A percentile compares a stretch with the other conserved stretches of the same genome.
These are phyloP conservation scores for grape (Vitis vinifera) DNA, from an alignment of 164 flowering plant species.

Conservation along the genomic window DNA sequence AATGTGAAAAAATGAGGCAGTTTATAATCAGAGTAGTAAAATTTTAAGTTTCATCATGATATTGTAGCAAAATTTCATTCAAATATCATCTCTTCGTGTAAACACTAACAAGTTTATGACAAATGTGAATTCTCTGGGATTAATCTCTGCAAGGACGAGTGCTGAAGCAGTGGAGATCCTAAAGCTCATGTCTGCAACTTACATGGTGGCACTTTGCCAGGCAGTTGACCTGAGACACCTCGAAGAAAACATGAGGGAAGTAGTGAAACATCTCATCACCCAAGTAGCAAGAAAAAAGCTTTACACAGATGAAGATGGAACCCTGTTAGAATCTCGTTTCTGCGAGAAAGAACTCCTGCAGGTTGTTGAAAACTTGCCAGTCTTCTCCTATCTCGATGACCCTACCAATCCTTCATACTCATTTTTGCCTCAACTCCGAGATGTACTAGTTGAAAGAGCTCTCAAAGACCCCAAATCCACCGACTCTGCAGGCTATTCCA, in stretches of 20 bases:
- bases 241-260: conserved; percentile 50
- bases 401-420: conserved; percentile 41
- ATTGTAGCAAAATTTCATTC: conserved; percentile 11
- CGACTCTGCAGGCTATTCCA: conserved; percentile 19
- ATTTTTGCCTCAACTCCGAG: conserved; percentile 33
- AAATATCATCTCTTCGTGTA: background rate
- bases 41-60: no score
- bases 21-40: no score
- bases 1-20: no score
- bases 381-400: conserved; percentile 50
- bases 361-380: conserved; percentile 40
- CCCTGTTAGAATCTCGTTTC: conserved; percentile 40
- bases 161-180: conserved; percentile 50
- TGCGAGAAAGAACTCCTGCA: conserved; percentile 48
- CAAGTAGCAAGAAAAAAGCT: conserved; percentile 44
- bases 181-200: conserved; percentile 51
- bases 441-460: conserved; percentile 41
- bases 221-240: conserved; percentile 50
- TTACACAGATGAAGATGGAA: conserved; percentile 29
- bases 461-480: conserved; percentile 11
- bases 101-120: no score
- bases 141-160: conserved; percentile 51
- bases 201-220: conserved; percentile 57
- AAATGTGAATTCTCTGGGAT: conserved; percentile 55
- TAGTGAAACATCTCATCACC: conserved; percentile 31